Percentiles rank a stretch among this genome's conserved stretches.
Conservation (phyloP, 1,284 basidiomycete genomes). For the Acaromyces ingoldii region DNA sequence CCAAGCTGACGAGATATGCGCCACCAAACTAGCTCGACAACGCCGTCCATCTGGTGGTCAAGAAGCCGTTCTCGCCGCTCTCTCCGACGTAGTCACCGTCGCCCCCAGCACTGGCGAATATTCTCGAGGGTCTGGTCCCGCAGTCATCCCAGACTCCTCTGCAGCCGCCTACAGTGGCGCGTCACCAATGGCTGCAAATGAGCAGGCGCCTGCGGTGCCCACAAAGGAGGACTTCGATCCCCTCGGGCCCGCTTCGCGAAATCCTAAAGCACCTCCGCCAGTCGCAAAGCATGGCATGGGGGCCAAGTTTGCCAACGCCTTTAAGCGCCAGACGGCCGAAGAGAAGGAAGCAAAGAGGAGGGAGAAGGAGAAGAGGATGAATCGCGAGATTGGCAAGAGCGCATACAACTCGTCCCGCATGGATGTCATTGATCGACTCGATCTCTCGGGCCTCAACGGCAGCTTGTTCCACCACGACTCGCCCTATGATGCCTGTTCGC, state of each 20-base stretch:
- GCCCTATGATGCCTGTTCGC: conserved; percentile 48
- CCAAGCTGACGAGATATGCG: too few relatives aligned
- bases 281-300: conserved; percentile 17
- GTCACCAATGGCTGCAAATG: conserved; percentile 18
- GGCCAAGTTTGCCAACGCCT: conserved; percentile 33
- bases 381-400: conserved; percentile 25
- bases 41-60: too few relatives aligned
- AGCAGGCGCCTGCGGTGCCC: conserved; percentile 26
- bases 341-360: conserved; percentile 34
- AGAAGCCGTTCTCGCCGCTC: conserved; percentile 32
- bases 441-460: conserved; percentile 42
- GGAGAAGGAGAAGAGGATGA: conserved; percentile 29
- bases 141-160: conserved; percentile 13
- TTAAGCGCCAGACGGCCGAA: conserved; percentile 29
- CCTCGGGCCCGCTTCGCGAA: conserved; percentile 21
- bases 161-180: conserved; percentile 21
- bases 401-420: conserved; percentile 27
- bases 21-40: too few relatives aligned
- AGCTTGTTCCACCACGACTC: conserved; percentile 51
- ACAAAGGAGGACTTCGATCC: conserved; percentile 29
- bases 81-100: conserved; percentile 40
- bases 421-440: conserved; percentile 49
- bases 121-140: conserved; percentile 4
- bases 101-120: conserved; percentile 11
- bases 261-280: conserved; percentile 5